Base-by-base conservation (phyloP, 345 rosid species). In the Eucalyptus cloeziana region DNA sequence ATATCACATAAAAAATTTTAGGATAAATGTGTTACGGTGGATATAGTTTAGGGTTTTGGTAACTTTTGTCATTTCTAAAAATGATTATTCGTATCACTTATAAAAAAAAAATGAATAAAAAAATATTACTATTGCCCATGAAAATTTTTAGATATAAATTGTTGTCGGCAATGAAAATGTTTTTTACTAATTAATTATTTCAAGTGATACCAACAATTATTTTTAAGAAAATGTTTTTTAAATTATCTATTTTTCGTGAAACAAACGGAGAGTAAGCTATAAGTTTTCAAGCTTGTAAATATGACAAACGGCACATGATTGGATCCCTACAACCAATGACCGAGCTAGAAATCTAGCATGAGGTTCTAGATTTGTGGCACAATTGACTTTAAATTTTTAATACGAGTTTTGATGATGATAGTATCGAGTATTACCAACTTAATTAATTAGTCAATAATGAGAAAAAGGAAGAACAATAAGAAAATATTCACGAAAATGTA, bases 21-120 rank as follows among this genome's bases (percentile, higher is more conserved):
- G 0, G 13, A 0, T 56, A 24, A 56, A 56, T 56, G 30, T 56
- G 3, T 56, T 1, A 4, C 0, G 6, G 1, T 56, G 1, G 30
- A 24, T 56, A 56, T 56, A 56, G 2, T 56, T 56, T 56, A 56
- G 5, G 30, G 13, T 56, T 56, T 56, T 24, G 6, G 6, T 24
- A 24, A 56, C 6, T 56, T 56, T 56, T 56, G 27, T 56, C 62
- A 56, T 56, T 56, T 56, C 0, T 22, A 54, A 54, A 21, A 22
- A 22, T 4, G 60, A 54, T 54, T 54, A 54, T 54, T 22, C 8
- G 27, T 54, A 54, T 54, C 0, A 0, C 27, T 56, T 8, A 22
- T 2, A 56, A 22, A 17, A 54, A 56, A 54, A 3, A 56, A 56
- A 24, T 24, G 1, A 56, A 56, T 4, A 24, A 51, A 56, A 56